Evolutionary conservation across 1,284 basidiomycete species (phyloP).

Genomic region (Anthracocystis setariae): DNA sequence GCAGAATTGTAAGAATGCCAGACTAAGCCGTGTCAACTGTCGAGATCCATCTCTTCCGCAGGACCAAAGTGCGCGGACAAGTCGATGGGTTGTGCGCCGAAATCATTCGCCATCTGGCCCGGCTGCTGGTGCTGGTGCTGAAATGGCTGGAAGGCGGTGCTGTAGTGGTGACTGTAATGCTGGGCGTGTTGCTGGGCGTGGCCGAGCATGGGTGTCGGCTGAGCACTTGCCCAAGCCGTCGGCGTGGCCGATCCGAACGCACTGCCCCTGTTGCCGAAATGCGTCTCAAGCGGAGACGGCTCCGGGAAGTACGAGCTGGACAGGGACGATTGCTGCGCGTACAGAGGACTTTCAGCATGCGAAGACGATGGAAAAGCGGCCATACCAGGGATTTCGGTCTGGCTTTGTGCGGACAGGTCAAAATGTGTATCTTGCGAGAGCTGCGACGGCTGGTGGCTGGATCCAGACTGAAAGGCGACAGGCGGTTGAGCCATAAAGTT

Average conservation of each 20-base stretch:
- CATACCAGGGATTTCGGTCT: constrained; percentile 21
- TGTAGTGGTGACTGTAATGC: constrained; percentile 20
- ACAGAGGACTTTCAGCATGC: constrained; percentile 36
- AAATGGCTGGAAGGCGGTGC: constrained; percentile 3
- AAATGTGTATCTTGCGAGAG: background rate
- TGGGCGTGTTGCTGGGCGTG: constrained; percentile 6
- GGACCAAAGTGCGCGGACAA: constrained; percentile 24
- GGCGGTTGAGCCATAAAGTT: constrained; percentile 36
- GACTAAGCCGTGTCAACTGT: constrained; percentile 22
- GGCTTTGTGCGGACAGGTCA: background rate
- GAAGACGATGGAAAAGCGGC: constrained; percentile 11
- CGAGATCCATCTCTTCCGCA: constrained; percentile 48
- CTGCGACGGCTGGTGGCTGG: background rate
- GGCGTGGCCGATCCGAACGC: constrained; percentile 2
- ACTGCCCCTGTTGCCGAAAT: background rate
- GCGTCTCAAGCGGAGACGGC: constrained; percentile 18
- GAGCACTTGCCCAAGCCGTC: background rate
- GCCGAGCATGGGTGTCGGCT: background rate
- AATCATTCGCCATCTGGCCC: background rate
- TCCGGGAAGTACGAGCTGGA: constrained; percentile 49
- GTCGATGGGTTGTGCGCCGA: constrained; percentile 35
- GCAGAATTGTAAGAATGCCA: no score
- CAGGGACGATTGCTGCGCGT: constrained; percentile 44
- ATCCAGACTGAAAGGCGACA: constrained; percentile 30
- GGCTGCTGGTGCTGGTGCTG: no score